Conservation (phyloP, 352 stramenopile genomes). For the Globisporangium spinosum region DNA sequence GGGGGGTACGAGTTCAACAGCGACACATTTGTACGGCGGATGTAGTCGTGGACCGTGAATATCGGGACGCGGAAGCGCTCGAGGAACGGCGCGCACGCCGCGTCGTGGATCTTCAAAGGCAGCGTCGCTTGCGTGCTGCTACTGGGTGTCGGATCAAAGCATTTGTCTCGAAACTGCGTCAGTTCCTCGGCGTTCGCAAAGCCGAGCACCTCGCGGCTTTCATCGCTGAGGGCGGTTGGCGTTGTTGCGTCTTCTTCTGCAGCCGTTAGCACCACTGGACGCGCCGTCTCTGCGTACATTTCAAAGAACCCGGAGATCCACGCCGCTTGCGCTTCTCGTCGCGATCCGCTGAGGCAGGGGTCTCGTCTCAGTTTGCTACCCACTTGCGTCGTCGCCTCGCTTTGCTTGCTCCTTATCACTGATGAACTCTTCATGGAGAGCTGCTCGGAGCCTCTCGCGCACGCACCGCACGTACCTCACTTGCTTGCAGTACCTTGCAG, state of each 20-base stretch:
- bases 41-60: conserved; percentile 61
- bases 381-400: background rate
- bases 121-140: background rate
- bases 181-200: conserved; percentile 19
- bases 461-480: conserved; percentile 51
- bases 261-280: conserved; percentile 34
- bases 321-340: conserved; percentile 12
- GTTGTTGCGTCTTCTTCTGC: conserved; percentile 10
- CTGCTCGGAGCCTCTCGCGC: conserved; percentile 30
- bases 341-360: conserved; percentile 13
- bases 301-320: conserved; percentile 69
- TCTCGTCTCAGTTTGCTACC: background rate
- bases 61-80: conserved; percentile 49
- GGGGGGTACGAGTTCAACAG: conserved; percentile 28
- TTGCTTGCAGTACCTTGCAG: conserved; percentile 34
- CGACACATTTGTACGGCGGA: conserved; percentile 51
- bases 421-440: conserved; percentile 22
- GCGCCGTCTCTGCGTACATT: conserved; percentile 33
- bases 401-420: background rate
- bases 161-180: conserved; percentile 19
- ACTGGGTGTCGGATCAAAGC: conserved; percentile 19
- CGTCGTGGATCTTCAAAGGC: conserved; percentile 29
- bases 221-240: background rate
- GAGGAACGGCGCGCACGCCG: conserved; percentile 32
- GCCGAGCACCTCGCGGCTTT: conserved; percentile 19